Conservation (phyloP, 108 stramenopile species). For the Chaetoceros tenuissimus region DNA sequence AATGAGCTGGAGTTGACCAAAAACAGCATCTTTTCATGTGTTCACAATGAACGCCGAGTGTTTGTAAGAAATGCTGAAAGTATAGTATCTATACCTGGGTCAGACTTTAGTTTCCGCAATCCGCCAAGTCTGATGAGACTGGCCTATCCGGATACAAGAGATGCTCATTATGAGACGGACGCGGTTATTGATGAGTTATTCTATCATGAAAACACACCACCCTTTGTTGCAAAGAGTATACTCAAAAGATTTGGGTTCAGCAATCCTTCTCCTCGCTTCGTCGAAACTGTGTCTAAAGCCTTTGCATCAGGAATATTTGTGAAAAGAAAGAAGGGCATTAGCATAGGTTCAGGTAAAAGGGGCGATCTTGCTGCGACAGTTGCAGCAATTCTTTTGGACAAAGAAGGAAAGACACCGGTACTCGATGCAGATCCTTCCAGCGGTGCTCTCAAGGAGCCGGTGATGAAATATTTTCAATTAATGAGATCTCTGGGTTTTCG, state of each 20-base stretch:
- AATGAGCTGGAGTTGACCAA: no score
- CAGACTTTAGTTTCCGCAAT: conserved; percentile 20
- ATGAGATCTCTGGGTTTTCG: conserved; percentile 19
- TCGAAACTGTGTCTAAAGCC: conserved; percentile 23
- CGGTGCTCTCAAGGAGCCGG: conserved; percentile 26
- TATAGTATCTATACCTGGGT: conserved; percentile 22
- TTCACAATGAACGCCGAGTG: no score
- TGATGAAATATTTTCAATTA: conserved; percentile 31
- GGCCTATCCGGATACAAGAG: conserved; percentile 11
- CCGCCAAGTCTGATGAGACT: conserved; percentile 22
- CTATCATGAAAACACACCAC: conserved; percentile 39
- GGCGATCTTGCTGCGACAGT: conserved; percentile 34
- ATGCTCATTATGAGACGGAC: conserved; percentile 25
- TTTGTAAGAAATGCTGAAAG: no score
- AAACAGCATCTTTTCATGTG: no score
- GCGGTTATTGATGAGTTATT: conserved; percentile 21
- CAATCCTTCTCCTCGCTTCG: conserved; percentile 34
- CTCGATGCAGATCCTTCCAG: conserved; percentile 27
- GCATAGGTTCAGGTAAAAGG: conserved; percentile 20
- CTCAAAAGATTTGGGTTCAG: conserved; percentile 26
- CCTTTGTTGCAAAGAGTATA: conserved; percentile 33
- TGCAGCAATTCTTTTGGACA: conserved; percentile 35
- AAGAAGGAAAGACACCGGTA: conserved; percentile 12
- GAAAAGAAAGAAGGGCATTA: conserved; percentile 3
- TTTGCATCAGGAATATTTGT: conserved; percentile 16